These are phyloP conservation scores for Aspergillus niger DNA, from an alignment of 2,329 filamentous ascomycete genomes.

Conservation along the genomic window DNA sequence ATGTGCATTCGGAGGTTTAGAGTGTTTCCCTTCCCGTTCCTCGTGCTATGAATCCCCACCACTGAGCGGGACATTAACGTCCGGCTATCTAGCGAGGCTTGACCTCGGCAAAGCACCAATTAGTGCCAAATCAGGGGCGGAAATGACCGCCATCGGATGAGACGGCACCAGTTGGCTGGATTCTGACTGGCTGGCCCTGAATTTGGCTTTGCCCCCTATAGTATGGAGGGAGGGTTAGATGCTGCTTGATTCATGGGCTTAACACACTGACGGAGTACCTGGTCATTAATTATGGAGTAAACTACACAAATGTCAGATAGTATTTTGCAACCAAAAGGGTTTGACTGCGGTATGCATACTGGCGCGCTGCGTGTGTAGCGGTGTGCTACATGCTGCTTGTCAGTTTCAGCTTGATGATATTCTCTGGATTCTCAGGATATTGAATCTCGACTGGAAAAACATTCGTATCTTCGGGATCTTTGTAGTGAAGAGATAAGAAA, in stretches of 20 bases:
- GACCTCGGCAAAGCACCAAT: neutral
- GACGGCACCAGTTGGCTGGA: neutral
- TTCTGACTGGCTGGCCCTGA: neutral
- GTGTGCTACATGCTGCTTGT: neutral
- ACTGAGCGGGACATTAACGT: neutral
- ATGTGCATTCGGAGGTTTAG: neutral
- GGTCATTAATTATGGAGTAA: neutral
- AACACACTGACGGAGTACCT: neutral
- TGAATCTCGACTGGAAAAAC: neutral
- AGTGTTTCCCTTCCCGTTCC: neutral
- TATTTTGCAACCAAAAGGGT: too few species aligned
- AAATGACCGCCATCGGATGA: neutral
- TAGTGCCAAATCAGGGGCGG: neutral
- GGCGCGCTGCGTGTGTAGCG: neutral
- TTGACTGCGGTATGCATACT: neutral
- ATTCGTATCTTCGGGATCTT: rapidly evolving
- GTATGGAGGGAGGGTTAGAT: neutral
- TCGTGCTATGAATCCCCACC: neutral
- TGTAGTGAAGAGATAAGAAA: neutral
- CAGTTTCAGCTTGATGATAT: neutral
- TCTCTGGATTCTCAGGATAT: neutral
- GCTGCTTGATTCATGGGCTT: neutral
- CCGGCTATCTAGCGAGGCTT: neutral
- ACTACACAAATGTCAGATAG: too few species aligned
- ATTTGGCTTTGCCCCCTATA: neutral